A percentile compares a stretch with the other conserved stretches of the same genome.
phyloP scores from a whole-genome alignment of 2,329 filamentous ascomycete genomes.

The Cytospora leucostoma region DNA sequence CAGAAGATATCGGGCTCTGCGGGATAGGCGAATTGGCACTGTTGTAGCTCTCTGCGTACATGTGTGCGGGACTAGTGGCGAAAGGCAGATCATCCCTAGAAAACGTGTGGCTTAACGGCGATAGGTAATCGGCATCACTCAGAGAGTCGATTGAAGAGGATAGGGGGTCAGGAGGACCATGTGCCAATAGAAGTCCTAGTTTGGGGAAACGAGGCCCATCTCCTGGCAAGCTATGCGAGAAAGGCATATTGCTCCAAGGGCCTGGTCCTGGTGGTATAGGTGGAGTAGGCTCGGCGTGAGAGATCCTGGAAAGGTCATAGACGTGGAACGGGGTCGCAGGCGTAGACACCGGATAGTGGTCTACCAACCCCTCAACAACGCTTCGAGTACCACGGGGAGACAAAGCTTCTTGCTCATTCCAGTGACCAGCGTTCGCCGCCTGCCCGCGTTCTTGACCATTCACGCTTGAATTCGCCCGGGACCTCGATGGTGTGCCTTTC shows the following conservation, averaged over 20 bases:
- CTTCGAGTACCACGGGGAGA: constrained; percentile 39
- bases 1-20: constrained; percentile 56
- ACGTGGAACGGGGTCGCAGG: constrained; percentile 41
- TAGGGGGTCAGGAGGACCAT: constrained; percentile 50
- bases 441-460: constrained; percentile 16
- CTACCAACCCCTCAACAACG: constrained; percentile 40
- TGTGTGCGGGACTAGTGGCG: constrained; percentile 55
- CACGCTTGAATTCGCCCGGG: constrained; percentile 47
- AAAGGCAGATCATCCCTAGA: constrained; percentile 58
- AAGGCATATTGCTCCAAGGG: constrained; percentile 51
- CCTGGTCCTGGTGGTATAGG: constrained; percentile 40
- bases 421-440: constrained; percentile 41
- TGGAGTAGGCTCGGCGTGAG: constrained; percentile 47
- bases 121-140: constrained; percentile 63
- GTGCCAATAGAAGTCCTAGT: constrained; percentile 41
- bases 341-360: constrained; percentile 45
- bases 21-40: constrained; percentile 55
- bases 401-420: constrained; percentile 43
- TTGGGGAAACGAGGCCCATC: constrained; percentile 49
- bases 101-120: constrained; percentile 56
- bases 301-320: constrained; percentile 56
- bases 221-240: constrained; percentile 45
- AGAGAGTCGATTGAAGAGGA: constrained; percentile 60
- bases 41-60: constrained; percentile 57
- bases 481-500: constrained; percentile 46